phyloP scores from a whole-genome alignment of 495 filamentous ascomycete genomes.

The Aspergillus homomorphus region DNA sequence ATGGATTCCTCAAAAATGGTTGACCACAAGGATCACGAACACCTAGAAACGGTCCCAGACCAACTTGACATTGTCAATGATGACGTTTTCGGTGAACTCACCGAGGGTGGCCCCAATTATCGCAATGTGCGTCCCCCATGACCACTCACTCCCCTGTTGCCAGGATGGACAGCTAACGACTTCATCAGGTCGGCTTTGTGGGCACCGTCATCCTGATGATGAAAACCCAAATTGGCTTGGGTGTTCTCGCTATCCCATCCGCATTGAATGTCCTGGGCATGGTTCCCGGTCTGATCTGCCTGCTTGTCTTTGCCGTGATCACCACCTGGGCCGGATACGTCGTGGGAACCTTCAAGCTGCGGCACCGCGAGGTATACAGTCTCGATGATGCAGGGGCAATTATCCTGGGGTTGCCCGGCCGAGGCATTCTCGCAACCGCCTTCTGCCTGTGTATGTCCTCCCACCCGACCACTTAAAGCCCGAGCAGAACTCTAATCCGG shows the following conservation, averaged over 20 bases:
- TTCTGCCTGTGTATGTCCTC: constrained; percentile 49
- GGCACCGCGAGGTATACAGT: constrained; percentile 56
- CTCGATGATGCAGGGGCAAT: constrained; percentile 63
- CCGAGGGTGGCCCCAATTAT: constrained; percentile 13
- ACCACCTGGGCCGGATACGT: constrained; percentile 67
- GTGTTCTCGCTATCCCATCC: constrained; percentile 51
- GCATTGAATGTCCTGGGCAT: constrained; percentile 56
- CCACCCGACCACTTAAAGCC: constrained; percentile 43
- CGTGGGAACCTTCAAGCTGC: constrained; percentile 62
- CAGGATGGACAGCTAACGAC: neutral
- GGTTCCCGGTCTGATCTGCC: constrained; percentile 45
- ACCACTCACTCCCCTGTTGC: no score
- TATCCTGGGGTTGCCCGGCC: constrained; percentile 55
- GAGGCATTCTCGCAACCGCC: constrained; percentile 52
- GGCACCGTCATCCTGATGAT: constrained; percentile 21
- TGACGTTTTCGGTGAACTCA: constrained; percentile 13
- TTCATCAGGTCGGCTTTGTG: constrained; percentile 15
- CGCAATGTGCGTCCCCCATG: constrained; percentile 7
- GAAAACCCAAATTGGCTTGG: constrained; percentile 48
- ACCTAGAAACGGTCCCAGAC: no score
- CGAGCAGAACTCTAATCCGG: no score
- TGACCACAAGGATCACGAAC: no score
- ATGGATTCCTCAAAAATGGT: no score
- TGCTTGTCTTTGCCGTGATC: constrained; percentile 52
- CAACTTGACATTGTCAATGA: constrained; percentile 5